Conservation (phyloP, 148 eudicot genomes). For the Bassia scoparia region DNA sequence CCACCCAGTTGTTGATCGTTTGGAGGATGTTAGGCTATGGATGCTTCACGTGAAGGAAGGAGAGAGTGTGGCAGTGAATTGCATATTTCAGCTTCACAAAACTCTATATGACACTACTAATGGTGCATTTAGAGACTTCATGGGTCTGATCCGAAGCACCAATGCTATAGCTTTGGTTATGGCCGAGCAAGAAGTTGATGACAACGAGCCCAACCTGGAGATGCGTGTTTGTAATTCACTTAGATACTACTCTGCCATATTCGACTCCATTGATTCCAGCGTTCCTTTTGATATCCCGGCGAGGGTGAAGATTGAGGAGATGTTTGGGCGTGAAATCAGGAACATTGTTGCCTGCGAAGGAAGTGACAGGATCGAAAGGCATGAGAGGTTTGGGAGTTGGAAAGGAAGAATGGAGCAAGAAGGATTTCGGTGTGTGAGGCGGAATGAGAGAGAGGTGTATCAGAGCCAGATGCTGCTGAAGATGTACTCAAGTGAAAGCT, state of each 20-base stretch:
- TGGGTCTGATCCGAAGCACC: constrained; percentile 77
- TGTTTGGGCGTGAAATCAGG: constrained; percentile 71
- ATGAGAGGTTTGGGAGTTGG: constrained; percentile 63
- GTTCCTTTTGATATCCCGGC: constrained; percentile 49
- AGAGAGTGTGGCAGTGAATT: constrained; percentile 75
- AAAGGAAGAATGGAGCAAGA: constrained; percentile 54
- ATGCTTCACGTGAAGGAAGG: constrained; percentile 95
- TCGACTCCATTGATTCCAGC: constrained; percentile 57
- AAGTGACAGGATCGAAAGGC: constrained; percentile 73
- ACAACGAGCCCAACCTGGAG: constrained; percentile 55
- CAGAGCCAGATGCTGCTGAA: constrained; percentile 74
- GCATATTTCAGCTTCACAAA: constrained; percentile 76
- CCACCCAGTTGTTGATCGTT: constrained; percentile 83
- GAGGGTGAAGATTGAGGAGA: constrained; percentile 76
- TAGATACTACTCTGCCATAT: constrained; percentile 70
- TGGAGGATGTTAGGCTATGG: constrained; percentile 93
- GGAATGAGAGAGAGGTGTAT: constrained; percentile 52
- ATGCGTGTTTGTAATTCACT: constrained; percentile 55
- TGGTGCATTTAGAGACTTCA: constrained; percentile 58
- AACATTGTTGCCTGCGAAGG: constrained; percentile 88
- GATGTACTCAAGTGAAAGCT: constrained; percentile 55
- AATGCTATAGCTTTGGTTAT: constrained; percentile 49
- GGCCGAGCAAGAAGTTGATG: constrained; percentile 86
- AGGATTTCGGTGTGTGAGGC: constrained; percentile 52
- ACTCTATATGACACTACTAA: constrained; percentile 56